phyloP scores from a whole-genome alignment of 805 yeast species.

The Candida koratica region DNA sequence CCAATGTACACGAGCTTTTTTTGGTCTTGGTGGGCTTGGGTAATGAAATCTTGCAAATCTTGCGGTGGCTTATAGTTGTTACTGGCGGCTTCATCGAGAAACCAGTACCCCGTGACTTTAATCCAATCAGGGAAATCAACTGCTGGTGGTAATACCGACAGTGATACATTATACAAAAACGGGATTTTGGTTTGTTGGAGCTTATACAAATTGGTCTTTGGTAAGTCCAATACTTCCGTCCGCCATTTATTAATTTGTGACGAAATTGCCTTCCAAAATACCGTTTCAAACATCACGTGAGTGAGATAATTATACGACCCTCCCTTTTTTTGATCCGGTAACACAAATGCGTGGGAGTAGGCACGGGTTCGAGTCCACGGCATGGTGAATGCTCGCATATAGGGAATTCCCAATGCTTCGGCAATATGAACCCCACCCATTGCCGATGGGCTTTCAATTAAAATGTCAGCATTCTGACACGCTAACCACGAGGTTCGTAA shows the following conservation, averaged over 20 bases:
- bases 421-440: slow-evolving; percentile 96
- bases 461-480: slow-evolving; percentile 74
- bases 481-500: slow-evolving; percentile 78
- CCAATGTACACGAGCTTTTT: slow-evolving; percentile 88
- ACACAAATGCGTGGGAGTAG: slow-evolving; percentile 94
- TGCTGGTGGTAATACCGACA: slow-evolving; percentile 84
- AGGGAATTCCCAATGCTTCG: slow-evolving; percentile 84
- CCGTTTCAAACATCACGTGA: slow-evolving; percentile 87
- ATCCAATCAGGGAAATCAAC: slow-evolving; percentile 94
- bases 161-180: slow-evolving; percentile 84
- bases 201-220: slow-evolving; percentile 63
- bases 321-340: slow-evolving; percentile 89
- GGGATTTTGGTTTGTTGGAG: slow-evolving; percentile 81
- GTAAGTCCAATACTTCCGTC: slow-evolving; percentile 56
- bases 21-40: slow-evolving; percentile 51
- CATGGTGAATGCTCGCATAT: slow-evolving; percentile 95
- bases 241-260: slow-evolving; percentile 89
- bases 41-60: slow-evolving; percentile 55
- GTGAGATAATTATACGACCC: slow-evolving; percentile 91
- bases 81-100: slow-evolving; percentile 62
- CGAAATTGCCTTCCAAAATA: slow-evolving; percentile 90
- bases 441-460: slow-evolving; percentile 94
- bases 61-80: slow-evolving; percentile 55
- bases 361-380: slow-evolving; percentile 97
- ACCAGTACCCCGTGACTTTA: slow-evolving; percentile 96